Evolutionary conservation across 345 rosid species (phyloP).

Genomic region (Boechera stricta): DNA sequence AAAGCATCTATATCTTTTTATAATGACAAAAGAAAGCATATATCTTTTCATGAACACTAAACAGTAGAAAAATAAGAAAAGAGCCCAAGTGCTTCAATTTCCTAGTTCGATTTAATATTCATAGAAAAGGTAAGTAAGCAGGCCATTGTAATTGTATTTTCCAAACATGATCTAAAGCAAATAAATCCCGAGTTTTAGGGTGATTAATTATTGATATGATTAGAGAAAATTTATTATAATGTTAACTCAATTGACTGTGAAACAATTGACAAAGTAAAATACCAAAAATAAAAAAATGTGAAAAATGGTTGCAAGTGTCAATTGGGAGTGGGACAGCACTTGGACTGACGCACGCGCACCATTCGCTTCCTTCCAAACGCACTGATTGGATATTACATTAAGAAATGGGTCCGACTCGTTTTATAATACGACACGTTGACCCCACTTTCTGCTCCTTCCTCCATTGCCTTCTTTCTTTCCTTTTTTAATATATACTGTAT

Average conservation of each 20-base stretch:
- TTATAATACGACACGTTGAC: conserved; percentile 9
- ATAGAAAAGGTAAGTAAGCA: not conserved
- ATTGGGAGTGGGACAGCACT: conserved; percentile 31
- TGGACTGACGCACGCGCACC: conserved; percentile 47
- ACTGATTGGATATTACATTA: conserved; percentile 42
- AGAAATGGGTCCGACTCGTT: conserved; percentile 5
- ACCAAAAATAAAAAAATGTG: not conserved
- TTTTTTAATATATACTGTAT: not conserved
- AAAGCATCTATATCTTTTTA: conserved; percentile 15
- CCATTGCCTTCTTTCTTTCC: not conserved
- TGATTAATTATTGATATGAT: not conserved
- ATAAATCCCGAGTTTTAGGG: not conserved
- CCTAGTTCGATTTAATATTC: not conserved
- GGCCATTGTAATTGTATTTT: not conserved
- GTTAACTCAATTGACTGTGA: conserved; percentile 2
- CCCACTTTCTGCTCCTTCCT: conserved; percentile 50
- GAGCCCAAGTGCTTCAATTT: not conserved
- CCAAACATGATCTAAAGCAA: not conserved
- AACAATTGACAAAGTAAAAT: not conserved
- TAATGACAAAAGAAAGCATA: not conserved
- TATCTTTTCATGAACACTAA: not conserved
- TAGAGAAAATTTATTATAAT: not conserved
- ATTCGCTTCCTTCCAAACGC: conserved; percentile 43
- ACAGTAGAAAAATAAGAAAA: no score
- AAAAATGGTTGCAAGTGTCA: conserved; percentile 28